Percentiles rank a stretch among this genome's conserved stretches.
phyloP scores from a whole-genome alignment of 768 basidiomycete genomes.

The Obba rivulosa region DNA sequence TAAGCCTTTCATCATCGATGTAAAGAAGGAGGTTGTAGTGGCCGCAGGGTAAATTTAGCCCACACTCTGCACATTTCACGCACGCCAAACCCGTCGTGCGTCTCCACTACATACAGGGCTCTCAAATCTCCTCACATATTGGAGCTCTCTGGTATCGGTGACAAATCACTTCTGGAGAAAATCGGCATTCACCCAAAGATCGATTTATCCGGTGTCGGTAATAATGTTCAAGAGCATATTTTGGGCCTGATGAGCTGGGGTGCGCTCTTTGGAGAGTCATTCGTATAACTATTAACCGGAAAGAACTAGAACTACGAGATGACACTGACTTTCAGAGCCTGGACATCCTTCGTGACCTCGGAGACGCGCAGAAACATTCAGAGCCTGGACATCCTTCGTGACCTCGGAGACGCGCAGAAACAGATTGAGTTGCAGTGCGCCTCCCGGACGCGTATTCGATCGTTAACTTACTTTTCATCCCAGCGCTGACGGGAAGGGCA shows the following conservation, averaged over 20 bases:
- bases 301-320: constrained; percentile 21
- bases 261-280: constrained; percentile 4
- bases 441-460: background rate
- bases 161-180: constrained; percentile 31
- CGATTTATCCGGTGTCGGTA: constrained; percentile 44
- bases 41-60: constrained; percentile 9
- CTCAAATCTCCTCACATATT: constrained; percentile 38
- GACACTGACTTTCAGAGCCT: constrained; percentile 23
- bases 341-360: constrained; percentile 26
- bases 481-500: constrained; percentile 20
- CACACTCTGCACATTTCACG: too few species aligned
- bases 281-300: too few species aligned
- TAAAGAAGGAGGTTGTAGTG: constrained; percentile 44
- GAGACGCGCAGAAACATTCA: constrained; percentile 21
- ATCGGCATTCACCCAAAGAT: constrained; percentile 35
- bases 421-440: constrained; percentile 30
- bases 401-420: constrained; percentile 22
- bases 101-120: constrained; percentile 3
- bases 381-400: constrained; percentile 25
- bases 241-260: constrained; percentile 22
- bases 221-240: constrained; percentile 49
- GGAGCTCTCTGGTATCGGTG: constrained; percentile 55
- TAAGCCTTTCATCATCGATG: constrained; percentile 29
- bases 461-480: background rate
- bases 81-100: too few species aligned